phyloP scores from a whole-genome alignment of 441 rosid genomes.

The Euphorbia schlechtendalii region DNA sequence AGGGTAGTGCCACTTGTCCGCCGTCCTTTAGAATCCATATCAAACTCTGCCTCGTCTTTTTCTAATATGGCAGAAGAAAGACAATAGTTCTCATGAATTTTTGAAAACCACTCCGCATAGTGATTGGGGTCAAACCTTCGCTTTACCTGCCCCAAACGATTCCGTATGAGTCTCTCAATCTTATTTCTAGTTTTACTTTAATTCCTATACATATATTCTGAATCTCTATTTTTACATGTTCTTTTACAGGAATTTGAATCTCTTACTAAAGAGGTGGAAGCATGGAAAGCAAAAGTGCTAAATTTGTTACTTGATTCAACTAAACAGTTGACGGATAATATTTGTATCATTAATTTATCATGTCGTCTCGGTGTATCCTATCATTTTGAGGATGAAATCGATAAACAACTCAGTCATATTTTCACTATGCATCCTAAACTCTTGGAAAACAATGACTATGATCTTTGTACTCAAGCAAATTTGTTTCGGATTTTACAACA shows the following conservation, averaged over 20 bases:
- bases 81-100: neutral
- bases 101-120: neutral
- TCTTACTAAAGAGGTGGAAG: neutral
- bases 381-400: neutral
- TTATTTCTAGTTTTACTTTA: neutral
- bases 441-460: neutral
- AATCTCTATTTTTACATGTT: too few species aligned
- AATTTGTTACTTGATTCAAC: neutral
- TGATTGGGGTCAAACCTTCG: neutral
- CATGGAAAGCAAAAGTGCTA: neutral
- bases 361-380: constrained; percentile 1
- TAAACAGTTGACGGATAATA: neutral
- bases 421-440: neutral
- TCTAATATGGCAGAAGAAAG: constrained; percentile 11
- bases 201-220: too few species aligned
- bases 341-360: neutral
- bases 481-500: neutral
- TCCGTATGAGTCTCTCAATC: neutral
- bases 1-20: constrained; percentile 26
- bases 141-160: neutral
- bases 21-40: constrained; percentile 34
- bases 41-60: constrained; percentile 41
- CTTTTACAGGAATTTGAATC: neutral
- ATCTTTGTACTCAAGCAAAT: neutral
- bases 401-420: neutral